Base-by-base conservation (phyloP, 2,329 filamentous ascomycete genomes). In the Clarireedia sp. region DNA sequence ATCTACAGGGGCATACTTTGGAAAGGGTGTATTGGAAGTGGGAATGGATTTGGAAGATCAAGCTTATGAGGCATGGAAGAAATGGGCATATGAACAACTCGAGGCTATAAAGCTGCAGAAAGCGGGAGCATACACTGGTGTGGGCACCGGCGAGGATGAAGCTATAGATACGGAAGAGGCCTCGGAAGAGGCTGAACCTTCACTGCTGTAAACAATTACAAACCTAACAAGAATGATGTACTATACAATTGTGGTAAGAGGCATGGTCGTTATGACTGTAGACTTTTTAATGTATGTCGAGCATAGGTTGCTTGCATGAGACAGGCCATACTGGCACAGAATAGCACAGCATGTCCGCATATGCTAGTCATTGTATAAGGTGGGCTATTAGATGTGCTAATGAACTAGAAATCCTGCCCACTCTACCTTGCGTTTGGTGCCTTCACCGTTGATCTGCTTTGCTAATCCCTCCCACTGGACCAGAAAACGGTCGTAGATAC, bases 1-100 rank as follows among this genome's bases (percentile, higher is more conserved):
- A 60, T 81, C 87, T 65, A 86, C 87, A 5, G 94, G 94, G 52
- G 91, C 90, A 50, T 90, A 90, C 76, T 97, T 97, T 69, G 90
- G 90, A 69, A 87, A 86, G 71, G 78, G 81, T 43, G 78, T 81
- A 57, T 70, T 90, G 51, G 85, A 95, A 58, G 76, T 95, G 55
- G 84, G 89, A 62, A 88, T 94, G 82, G 75, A 85, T 59, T 77
- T 96, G 52, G 94, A 99, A 73, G 84, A 95, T 72, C 73, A 79
- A 64, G 77, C 83, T 58, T 95, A 84, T 70, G 89, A 96, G 72
- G 75, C 77, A 60, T 99, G 94, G 94, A 92, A 90, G 78, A 67
- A 67, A 24, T 95, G 90, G 88, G 90, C 90, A 2, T 67, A 67
- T 48, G 72, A 71, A 59, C 69, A 80, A 67, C 72, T 76, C 51